Conservation (phyloP, 495 filamentous ascomycete genomes). For the Rusavskia elegans region DNA sequence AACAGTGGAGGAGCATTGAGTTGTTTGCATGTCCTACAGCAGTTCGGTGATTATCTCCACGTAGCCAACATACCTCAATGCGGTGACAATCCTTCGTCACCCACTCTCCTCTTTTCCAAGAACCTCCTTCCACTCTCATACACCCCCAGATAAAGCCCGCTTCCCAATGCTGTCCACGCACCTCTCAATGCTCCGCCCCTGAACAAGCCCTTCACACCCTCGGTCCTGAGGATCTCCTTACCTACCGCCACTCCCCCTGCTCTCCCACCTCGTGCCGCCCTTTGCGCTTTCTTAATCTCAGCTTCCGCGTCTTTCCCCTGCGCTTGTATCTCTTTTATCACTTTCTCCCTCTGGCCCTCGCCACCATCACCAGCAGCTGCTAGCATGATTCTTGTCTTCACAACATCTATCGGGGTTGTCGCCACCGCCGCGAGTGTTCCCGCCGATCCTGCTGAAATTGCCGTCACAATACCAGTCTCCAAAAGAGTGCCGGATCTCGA, state of each 20-base stretch:
- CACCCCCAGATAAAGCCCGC: conserved; percentile 69
- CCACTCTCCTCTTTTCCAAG: conserved; percentile 38
- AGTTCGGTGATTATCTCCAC: no score
- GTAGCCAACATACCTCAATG: neutral
- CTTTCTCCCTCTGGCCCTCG: conserved; percentile 8
- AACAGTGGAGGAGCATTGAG: no score
- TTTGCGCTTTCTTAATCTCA: conserved; percentile 35
- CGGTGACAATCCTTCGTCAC: conserved; percentile 14
- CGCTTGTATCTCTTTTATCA: conserved; percentile 29
- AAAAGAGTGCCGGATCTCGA: conserved; percentile 19
- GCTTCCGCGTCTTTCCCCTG: conserved; percentile 13
- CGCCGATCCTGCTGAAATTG: conserved; percentile 48
- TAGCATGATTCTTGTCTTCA: conserved; percentile 70
- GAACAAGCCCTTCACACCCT: conserved; percentile 59
- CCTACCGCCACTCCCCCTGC: conserved; percentile 47
- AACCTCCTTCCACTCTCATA: conserved; percentile 69
- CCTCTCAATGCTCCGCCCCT: conserved; percentile 58
- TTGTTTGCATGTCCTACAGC: no score
- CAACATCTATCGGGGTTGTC: conserved; percentile 71
- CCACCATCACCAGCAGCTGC: conserved; percentile 21
- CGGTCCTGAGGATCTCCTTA: conserved; percentile 39
- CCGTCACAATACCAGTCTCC: conserved; percentile 54
- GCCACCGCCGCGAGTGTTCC: conserved; percentile 53
- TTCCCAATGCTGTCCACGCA: conserved; percentile 67
- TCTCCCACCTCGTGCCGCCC: conserved; percentile 57